Conservation (phyloP, 148 eudicot species). For the Simmondsia chinensis region DNA sequence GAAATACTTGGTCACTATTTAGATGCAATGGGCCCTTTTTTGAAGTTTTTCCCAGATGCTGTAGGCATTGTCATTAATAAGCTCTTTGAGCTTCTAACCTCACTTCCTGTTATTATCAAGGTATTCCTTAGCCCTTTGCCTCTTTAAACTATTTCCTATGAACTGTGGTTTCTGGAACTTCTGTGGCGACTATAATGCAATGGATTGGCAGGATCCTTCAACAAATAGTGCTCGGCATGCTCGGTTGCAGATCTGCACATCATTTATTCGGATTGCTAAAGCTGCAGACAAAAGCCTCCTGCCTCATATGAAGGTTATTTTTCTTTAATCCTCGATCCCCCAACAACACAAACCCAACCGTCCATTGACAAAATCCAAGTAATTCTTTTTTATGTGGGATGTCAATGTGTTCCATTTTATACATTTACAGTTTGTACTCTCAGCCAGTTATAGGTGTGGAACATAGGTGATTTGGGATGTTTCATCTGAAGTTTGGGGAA, state of each 20-base stretch:
- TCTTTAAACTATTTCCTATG: not conserved
- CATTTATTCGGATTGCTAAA: slow-evolving; percentile 94
- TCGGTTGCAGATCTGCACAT: slow-evolving; percentile 91
- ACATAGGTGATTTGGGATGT: too few species aligned
- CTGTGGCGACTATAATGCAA: too few species aligned
- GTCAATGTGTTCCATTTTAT: too few species aligned
- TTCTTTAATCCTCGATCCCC: not conserved
- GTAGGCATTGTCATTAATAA: slow-evolving; percentile 79
- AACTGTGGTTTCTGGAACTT: too few species aligned
- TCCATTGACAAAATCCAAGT: too few species aligned
- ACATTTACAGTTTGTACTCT: too few species aligned
- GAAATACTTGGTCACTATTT: slow-evolving; percentile 87
- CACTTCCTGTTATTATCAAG: slow-evolving; percentile 69
- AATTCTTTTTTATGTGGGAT: too few species aligned
- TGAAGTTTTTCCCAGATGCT: slow-evolving; percentile 74
- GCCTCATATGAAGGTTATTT: slow-evolving; percentile 95
- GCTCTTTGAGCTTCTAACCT: slow-evolving; percentile 81
- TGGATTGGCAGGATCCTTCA: slow-evolving; percentile 88
- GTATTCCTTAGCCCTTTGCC: slow-evolving; percentile 18
- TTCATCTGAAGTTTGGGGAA: too few species aligned
- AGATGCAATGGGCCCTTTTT: slow-evolving; percentile 81
- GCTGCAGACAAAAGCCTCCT: slow-evolving; percentile 73
- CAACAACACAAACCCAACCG: too few species aligned
- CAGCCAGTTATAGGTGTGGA: too few species aligned
- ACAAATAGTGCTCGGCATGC: slow-evolving; percentile 86